These are phyloP conservation scores for Heliamphora exappendiculata DNA, from an alignment of 148 eudicot genomes.

Conservation along the genomic window DNA sequence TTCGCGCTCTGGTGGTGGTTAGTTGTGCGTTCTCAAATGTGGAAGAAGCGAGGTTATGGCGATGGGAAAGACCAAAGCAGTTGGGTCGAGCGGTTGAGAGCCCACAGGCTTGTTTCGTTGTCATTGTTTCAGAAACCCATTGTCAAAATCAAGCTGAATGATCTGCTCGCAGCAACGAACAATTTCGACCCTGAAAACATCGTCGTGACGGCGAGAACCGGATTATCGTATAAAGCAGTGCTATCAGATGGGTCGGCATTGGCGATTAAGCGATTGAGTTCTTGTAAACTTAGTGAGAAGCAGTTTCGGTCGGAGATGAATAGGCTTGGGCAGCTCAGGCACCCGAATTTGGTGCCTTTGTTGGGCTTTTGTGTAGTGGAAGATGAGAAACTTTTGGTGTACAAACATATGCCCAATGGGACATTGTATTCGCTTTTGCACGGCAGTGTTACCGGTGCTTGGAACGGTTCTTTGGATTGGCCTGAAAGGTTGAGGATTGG, in stretches of 20 bases:
- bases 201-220: slow-evolving; percentile 38
- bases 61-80: slow-evolving; percentile 29
- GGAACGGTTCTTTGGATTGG: slow-evolving; percentile 40
- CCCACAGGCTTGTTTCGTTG: slow-evolving; percentile 50
- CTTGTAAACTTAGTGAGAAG: slow-evolving; percentile 52
- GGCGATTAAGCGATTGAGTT: slow-evolving; percentile 49
- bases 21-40: background rate
- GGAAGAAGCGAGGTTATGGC: slow-evolving; percentile 26
- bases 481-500: slow-evolving; percentile 48
- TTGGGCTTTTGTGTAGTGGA: slow-evolving; percentile 68
- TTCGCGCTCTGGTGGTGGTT: slow-evolving; percentile 2
- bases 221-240: slow-evolving; percentile 51
- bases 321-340: slow-evolving; percentile 59
- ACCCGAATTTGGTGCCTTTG: slow-evolving; percentile 72
- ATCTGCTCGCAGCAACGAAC: slow-evolving; percentile 51
- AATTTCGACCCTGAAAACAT: slow-evolving; percentile 36
- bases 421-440: slow-evolving; percentile 37
- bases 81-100: slow-evolving; percentile 42
- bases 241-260: slow-evolving; percentile 66
- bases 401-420: slow-evolving; percentile 61
- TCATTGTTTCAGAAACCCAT: slow-evolving; percentile 59
- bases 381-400: slow-evolving; percentile 74
- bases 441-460: slow-evolving; percentile 7
- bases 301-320: slow-evolving; percentile 54
- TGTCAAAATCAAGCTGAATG: slow-evolving; percentile 46